Percentiles rank a stretch among this genome's conserved stretches.
These are phyloP conservation scores for Corynascus novoguineensis DNA, from an alignment of 495 filamentous ascomycete species.

Conservation along the genomic window DNA sequence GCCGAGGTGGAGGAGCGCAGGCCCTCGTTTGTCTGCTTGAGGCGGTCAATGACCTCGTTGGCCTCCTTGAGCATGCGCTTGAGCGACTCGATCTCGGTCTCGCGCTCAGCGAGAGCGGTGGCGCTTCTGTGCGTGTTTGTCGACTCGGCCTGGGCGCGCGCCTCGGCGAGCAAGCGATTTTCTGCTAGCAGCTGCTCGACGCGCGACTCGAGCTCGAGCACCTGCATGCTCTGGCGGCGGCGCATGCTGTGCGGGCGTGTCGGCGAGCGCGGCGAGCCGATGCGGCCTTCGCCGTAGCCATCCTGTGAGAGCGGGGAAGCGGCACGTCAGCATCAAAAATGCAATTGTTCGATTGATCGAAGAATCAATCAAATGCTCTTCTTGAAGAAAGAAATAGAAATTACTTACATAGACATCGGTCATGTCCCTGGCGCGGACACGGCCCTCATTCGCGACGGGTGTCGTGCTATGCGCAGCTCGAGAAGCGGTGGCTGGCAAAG, in stretches of 20 bases:
- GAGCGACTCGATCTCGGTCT: conserved; percentile 76
- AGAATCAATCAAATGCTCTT: conserved; percentile 2
- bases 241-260: conserved; percentile 94
- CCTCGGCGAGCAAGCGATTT: conserved; percentile 69
- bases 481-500: conserved; percentile 6
- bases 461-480: conserved; percentile 63
- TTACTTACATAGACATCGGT: conserved; percentile 86
- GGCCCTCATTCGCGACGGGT: conserved; percentile 74
- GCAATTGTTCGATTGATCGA: too few relatives aligned
- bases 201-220: conserved; percentile 70
- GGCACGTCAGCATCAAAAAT: too few relatives aligned
- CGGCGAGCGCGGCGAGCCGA: conserved; percentile 80
- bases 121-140: conserved; percentile 36
- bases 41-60: conserved; percentile 69
- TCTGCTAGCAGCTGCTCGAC: conserved; percentile 77
- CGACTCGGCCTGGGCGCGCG: conserved; percentile 61
- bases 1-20: conserved; percentile 66
- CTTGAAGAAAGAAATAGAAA: conserved; percentile 12
- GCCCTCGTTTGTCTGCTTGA: conserved; percentile 74
- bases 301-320: conserved; percentile 53
- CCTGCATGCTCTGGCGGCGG: conserved; percentile 92
- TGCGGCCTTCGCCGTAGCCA: conserved; percentile 88
- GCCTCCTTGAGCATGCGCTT: conserved; percentile 69
- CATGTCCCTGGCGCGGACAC: conserved; percentile 77
- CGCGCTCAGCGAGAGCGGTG: conserved; percentile 55